Base-by-base conservation (phyloP, 345 rosid genomes). In the Nephelium lappaceum region DNA sequence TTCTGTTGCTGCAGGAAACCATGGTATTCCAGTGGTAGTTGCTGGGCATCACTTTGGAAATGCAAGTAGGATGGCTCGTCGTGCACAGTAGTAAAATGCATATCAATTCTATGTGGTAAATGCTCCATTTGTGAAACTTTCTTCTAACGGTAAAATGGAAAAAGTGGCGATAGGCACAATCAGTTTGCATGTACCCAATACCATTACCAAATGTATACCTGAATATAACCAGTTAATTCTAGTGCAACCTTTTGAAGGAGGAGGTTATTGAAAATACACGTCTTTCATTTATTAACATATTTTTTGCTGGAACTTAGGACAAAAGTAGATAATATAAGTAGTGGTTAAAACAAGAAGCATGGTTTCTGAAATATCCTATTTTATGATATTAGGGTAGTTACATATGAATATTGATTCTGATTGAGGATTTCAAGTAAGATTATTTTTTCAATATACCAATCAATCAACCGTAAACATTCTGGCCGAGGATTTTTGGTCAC, bases 31-130 rank as follows among this genome's bases (percentile, higher is more conserved):
- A 47, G 97, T 89, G 64, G 79, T 92, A 69, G 97, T 96, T 67
- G 86, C 97, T 0, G 95, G 97, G 16, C 94, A 94, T 86, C 72
- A 85, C 88, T 96, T 93, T 82, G 99, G 99, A 84, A 90, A 90
- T 78, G 99, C 99, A 14, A 94, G 99, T 78, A 98, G 99, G 79
- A 94, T 96, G 86, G 97, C 99, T 86, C 99, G 98, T 83, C 95
- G 91, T 81, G 86, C 98, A 41, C 97, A 92, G 99, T 95, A 87
- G 88, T 84, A 78, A 36, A 72, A 43, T 21, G 25, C 31, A 3
- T 72, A 24, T 73, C 51, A n/a, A 25, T 36, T 60, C 39, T 60
- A 24, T 36, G 5, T 6, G 16, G 27, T 55, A 73, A 41, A 21
- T 36, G 27, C 36, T 39, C 53, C 3, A 21, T 12, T 24, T 49